Conservation (phyloP, 2,329 filamentous ascomycete species). For the Rhynchosporium agropyri region DNA sequence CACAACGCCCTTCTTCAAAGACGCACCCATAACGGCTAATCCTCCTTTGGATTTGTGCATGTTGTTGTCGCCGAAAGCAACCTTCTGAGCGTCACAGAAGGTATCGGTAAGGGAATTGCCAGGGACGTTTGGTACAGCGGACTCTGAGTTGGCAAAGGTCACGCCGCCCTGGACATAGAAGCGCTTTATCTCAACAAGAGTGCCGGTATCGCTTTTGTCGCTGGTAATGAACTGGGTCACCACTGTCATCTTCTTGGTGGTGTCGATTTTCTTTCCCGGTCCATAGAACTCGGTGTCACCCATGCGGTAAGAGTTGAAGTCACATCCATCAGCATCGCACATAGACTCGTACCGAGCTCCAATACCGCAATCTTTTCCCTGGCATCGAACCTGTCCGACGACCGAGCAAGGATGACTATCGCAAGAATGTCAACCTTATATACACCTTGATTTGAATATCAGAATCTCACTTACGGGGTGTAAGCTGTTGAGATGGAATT, state of each 20-base stretch:
- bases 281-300: constrained; percentile 60
- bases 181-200: constrained; percentile 56
- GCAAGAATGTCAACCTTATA: constrained; percentile 1
- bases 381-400: constrained; percentile 50
- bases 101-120: constrained; percentile 58
- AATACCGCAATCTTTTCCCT: constrained; percentile 48
- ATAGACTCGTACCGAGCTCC: constrained; percentile 53
- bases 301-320: constrained; percentile 64
- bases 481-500: constrained; percentile 60
- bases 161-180: constrained; percentile 59
- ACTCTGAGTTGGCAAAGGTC: constrained; percentile 54
- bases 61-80: constrained; percentile 56
- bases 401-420: constrained; percentile 54
- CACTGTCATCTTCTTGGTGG: constrained; percentile 55
- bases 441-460: not conserved
- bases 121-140: constrained; percentile 49
- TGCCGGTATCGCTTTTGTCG: constrained; percentile 52
- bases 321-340: constrained; percentile 64
- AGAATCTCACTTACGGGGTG: constrained; percentile 48
- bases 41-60: constrained; percentile 60
- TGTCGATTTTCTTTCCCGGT: constrained; percentile 54
- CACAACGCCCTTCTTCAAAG: constrained; percentile 59
- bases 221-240: constrained; percentile 62
- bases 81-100: constrained; percentile 61
- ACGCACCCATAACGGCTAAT: constrained; percentile 55